These are phyloP conservation scores for Hypoxylon fuscum DNA, from an alignment of 495 filamentous ascomycete genomes.

Conservation along the genomic window DNA sequence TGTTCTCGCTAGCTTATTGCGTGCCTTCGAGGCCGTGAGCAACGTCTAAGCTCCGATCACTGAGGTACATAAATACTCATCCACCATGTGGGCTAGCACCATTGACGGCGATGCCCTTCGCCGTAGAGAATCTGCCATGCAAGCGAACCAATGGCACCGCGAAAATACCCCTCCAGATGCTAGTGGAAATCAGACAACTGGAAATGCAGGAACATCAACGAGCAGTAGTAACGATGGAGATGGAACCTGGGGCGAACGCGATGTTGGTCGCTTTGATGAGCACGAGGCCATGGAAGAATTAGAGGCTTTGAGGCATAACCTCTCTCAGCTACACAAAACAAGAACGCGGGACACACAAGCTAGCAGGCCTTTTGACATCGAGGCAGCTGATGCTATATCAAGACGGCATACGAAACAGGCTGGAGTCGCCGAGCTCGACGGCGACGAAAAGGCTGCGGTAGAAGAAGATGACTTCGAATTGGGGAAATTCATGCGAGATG, in stretches of 20 bases:
- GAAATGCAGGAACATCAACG: neutral
- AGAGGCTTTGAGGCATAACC: slow-evolving; percentile 71
- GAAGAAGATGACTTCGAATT: slow-evolving; percentile 72
- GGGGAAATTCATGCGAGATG: slow-evolving; percentile 77
- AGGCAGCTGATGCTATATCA: slow-evolving; percentile 14
- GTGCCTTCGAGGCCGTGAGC: neutral
- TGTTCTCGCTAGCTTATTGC: neutral
- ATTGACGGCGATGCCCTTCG: slow-evolving; percentile 28
- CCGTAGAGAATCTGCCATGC: slow-evolving; percentile 27
- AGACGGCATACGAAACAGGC: slow-evolving; percentile 26
- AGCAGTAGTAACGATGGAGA: slow-evolving; percentile 36
- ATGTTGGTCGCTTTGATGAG: slow-evolving; percentile 69
- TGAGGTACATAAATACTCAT: neutral
- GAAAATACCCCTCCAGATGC: slow-evolving; percentile 21
- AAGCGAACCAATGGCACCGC: slow-evolving; percentile 40
- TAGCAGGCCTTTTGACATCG: slow-evolving; percentile 31
- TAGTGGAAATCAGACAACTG: slow-evolving; percentile 1
- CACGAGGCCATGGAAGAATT: slow-evolving; percentile 74
- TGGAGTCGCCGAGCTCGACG: slow-evolving; percentile 51
- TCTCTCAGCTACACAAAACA: slow-evolving; percentile 67
- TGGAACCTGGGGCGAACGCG: slow-evolving; percentile 81
- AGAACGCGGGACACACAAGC: slow-evolving; percentile 53
- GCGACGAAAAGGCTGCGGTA: slow-evolving; percentile 45
- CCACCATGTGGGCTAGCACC: slow-evolving; percentile 36
- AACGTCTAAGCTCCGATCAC: neutral